Base-by-base conservation (phyloP, 495 filamentous ascomycete genomes). In the Glutinoglossum americanum region DNA sequence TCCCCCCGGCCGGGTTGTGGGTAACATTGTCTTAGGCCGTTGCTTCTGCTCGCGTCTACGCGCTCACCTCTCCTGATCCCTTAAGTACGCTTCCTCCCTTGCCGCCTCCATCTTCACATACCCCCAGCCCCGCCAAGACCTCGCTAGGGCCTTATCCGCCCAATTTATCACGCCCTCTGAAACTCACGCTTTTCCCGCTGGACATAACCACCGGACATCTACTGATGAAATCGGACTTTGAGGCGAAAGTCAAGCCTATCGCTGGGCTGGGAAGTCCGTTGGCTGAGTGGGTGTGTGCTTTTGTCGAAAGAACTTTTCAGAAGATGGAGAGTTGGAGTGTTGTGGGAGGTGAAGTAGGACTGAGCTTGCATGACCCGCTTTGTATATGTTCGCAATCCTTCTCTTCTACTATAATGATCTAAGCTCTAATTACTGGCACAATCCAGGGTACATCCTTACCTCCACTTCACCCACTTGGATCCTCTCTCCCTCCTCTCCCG, bases 311-410 rank as follows among this genome's bases (percentile, higher is more conserved):
- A 32, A 86, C 84, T 3, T 94, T 89, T 69, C 68, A 71, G 55
- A 92, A 89, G 54, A 78, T 94, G 62, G 76, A 80, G 53, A 64
- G 66, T 13, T 62, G 77, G 10, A 72, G 74, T 51, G 73, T 70
- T 25, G 72, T 73, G 1, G 80, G 76, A 28, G 72, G 64, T 35
- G 66, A 75, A 39, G 76, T 77, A 0, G 75, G 75, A 28, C 69
- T 96, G 23, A 79, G 79, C 57, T 68, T 98, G 61, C 92, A 99
- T 63, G 92, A 99, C 64, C 89, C 90, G 10, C 69, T 95, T 25
- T 84, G 80, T 59, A 73, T 97, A 6, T 96, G 87, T 93, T 93
- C 64, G 81, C 85, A 64, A 67, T 93, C 45, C 53, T 19, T 23
- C 21, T 26, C 10, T 37, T 11, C 15, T 6, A 23, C 27, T 47